A percentile compares a stretch with the other conserved stretches of the same genome.
Evolutionary conservation across 163 green algal genomes (phyloP).

Genomic region (Chlorella variabilis): DNA sequence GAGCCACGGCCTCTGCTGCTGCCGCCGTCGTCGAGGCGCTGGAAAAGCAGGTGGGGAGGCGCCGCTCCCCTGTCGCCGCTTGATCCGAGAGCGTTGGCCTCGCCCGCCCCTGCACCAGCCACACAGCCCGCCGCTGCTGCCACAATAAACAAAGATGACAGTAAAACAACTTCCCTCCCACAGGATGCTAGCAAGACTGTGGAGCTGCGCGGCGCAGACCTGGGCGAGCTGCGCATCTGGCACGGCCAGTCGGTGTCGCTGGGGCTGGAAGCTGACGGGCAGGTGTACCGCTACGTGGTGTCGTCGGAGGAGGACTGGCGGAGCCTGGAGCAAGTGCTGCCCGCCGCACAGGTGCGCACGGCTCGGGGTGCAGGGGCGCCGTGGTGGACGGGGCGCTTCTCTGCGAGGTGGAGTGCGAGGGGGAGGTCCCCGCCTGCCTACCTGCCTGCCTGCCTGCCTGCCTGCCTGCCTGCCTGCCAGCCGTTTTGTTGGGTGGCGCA

Average conservation of each 20-base stretch:
- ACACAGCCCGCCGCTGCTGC: too few relatives aligned
- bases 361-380: too few relatives aligned
- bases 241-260: constrained; percentile 36
- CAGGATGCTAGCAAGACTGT: neutral
- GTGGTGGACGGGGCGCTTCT: too few relatives aligned
- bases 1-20: neutral
- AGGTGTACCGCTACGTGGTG: constrained; percentile 14
- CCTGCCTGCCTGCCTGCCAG: too few relatives aligned
- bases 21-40: constrained; percentile 6
- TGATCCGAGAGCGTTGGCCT: too few relatives aligned
- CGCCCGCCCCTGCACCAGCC: too few relatives aligned
- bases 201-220: constrained; percentile 18
- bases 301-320: constrained; percentile 19
- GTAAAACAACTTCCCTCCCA: too few relatives aligned
- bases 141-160: too few relatives aligned
- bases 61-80: too few relatives aligned
- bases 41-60: neutral
- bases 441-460: neutral
- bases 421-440: too few relatives aligned
- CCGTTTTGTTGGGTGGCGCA: too few relatives aligned
- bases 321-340: constrained; percentile 8
- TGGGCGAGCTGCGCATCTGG: constrained; percentile 41
- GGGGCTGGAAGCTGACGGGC: constrained; percentile 25
- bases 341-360: neutral
- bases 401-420: too few relatives aligned